Evolutionary conservation across 2,329 filamentous ascomycete species (phyloP).

Genomic region (Paraphaeosphaeria sporulosa): DNA sequence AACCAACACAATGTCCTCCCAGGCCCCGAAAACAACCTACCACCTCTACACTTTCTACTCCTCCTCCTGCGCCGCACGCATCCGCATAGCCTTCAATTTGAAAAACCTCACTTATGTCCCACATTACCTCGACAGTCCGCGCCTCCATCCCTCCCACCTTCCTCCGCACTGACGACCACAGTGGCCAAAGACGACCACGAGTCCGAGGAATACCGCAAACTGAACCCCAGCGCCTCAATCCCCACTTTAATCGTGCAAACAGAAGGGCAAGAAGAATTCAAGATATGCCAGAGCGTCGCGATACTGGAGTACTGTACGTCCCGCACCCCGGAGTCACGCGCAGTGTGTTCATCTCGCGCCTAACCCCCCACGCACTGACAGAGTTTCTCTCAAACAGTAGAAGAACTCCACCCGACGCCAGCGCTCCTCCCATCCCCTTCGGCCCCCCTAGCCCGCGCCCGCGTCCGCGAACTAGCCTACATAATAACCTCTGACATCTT

Average conservation of each 20-base stretch:
- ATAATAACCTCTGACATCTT: constrained; percentile 67
- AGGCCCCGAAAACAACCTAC: constrained; percentile 9
- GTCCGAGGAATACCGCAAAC: constrained; percentile 60
- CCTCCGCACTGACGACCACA: too few species aligned
- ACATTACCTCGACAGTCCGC: constrained; percentile 57
- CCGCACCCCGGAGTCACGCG: too few species aligned
- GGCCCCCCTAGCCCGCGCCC: constrained; percentile 54
- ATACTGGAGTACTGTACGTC: constrained; percentile 63
- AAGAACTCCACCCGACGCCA: constrained; percentile 59
- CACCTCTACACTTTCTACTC: constrained; percentile 68
- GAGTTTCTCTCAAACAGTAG: too few species aligned
- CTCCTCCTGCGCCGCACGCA: constrained; percentile 68
- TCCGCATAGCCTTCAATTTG: constrained; percentile 66
- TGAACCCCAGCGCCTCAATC: constrained; percentile 56
- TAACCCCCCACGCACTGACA: too few species aligned
- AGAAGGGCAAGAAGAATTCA: constrained; percentile 46
- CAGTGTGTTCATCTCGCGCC: too few species aligned
- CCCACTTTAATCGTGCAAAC: constrained; percentile 52
- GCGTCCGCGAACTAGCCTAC: constrained; percentile 60
- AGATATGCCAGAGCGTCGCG: constrained; percentile 59
- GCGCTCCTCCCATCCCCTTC: constrained; percentile 57
- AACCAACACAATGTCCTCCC: not conserved
- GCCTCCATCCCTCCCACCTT: too few species aligned
- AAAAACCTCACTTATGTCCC: constrained; percentile 64
- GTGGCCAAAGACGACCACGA: constrained; percentile 55